These are phyloP conservation scores for Sporothrix humicola DNA, from an alignment of 2,329 filamentous ascomycete species.

Conservation along the genomic window DNA sequence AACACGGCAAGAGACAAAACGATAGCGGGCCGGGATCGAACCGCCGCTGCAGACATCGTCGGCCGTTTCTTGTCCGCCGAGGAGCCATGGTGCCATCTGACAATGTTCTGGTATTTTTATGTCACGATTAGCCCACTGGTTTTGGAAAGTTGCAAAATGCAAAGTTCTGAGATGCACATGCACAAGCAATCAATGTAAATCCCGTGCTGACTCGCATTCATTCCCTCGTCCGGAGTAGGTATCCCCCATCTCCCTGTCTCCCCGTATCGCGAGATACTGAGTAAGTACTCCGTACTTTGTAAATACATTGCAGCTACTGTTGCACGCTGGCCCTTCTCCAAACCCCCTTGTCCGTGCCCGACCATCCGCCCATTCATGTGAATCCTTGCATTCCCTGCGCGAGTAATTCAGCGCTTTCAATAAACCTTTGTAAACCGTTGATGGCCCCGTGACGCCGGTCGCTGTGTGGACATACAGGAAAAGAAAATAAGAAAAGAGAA, in stretches of 20 bases:
- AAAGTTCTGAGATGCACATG: neutral
- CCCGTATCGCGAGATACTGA: neutral
- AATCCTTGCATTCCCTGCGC: slow-evolving; percentile 4
- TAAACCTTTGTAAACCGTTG: neutral
- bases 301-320: neutral
- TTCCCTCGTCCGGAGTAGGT: neutral
- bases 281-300: neutral
- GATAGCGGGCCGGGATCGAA: slow-evolving; percentile 15
- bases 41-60: neutral
- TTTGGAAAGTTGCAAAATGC: slow-evolving; percentile 2
- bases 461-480: slow-evolving; percentile 26
- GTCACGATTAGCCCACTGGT: neutral
- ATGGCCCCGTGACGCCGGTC: slow-evolving; percentile 29
- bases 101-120: slow-evolving; percentile 11
- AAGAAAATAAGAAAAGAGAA: slow-evolving; percentile 21
- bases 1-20: slow-evolving; percentile 5
- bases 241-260: neutral
- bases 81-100: neutral
- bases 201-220: neutral
- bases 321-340: neutral
- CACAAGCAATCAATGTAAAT: neutral
- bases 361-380: neutral
- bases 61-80: no score
- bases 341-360: neutral
- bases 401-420: neutral